Evolutionary conservation across 1,139 yeast species (phyloP).

Genomic region (Debaryomycetaceae sp.): DNA sequence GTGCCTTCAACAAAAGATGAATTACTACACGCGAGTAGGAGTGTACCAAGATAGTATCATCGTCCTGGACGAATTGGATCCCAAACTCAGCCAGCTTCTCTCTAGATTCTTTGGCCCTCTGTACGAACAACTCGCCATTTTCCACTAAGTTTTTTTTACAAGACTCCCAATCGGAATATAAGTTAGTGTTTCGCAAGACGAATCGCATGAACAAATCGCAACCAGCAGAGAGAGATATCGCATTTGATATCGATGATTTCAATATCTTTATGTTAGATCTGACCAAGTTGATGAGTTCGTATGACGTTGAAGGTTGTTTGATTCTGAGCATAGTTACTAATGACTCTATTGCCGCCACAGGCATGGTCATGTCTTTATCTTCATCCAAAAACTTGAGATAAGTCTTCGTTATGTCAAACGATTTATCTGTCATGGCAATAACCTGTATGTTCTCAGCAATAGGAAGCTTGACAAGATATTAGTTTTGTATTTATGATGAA

Average conservation of each 20-base stretch:
- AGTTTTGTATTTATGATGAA: too few relatives aligned
- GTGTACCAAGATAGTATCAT: conserved; percentile 85
- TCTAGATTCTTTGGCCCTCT: conserved; percentile 88
- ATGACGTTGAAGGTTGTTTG: conserved; percentile 87
- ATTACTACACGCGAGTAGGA: conserved; percentile 90
- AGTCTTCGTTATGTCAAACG: conserved; percentile 76
- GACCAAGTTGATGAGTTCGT: conserved; percentile 81
- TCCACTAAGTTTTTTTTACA: conserved; percentile 85
- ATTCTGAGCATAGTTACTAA: conserved; percentile 77
- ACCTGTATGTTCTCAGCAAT: too few relatives aligned
- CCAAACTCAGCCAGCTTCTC: conserved; percentile 87
- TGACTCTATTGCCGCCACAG: conserved; percentile 96
- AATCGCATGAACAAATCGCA: conserved; percentile 95
- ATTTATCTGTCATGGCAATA: conserved; percentile 16
- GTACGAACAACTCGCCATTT: conserved; percentile 88
- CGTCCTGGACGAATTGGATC: conserved; percentile 85
- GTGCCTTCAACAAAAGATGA: conserved; percentile 72
- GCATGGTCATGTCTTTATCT: conserved; percentile 96
- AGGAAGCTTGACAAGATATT: too few relatives aligned
- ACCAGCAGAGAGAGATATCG: conserved; percentile 92
- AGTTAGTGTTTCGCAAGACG: conserved; percentile 82
- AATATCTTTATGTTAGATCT: conserved; percentile 72
- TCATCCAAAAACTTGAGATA: conserved; percentile 78
- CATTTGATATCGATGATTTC: conserved; percentile 79
- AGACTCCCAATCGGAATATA: conserved; percentile 95